Evolutionary conservation across 2,329 filamentous ascomycete genomes (phyloP).

Genomic region (Amauroascus niger): DNA sequence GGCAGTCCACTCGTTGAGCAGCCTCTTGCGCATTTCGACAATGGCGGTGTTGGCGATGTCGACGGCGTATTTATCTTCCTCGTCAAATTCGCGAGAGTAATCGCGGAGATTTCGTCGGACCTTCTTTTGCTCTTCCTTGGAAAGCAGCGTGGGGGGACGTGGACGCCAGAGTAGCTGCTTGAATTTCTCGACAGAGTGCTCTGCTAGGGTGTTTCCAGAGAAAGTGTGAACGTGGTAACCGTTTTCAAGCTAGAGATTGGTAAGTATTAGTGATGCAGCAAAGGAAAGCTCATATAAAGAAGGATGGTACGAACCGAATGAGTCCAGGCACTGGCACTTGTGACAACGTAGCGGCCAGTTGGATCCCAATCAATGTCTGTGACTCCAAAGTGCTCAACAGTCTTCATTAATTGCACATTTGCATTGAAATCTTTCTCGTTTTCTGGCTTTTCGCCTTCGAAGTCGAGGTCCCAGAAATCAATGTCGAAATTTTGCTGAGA

Average conservation of each 20-base stretch:
- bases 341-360: slow-evolving; percentile 86
- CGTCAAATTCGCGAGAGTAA: slow-evolving; percentile 89
- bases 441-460: slow-evolving; percentile 91
- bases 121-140: slow-evolving; percentile 93
- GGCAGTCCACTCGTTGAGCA: slow-evolving; percentile 78
- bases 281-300: not conserved
- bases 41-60: slow-evolving; percentile 90
- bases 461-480: slow-evolving; percentile 96
- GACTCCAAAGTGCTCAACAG: slow-evolving; percentile 89
- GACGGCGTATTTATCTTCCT: slow-evolving; percentile 86
- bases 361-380: slow-evolving; percentile 98
- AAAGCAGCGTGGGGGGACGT: slow-evolving; percentile 78
- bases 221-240: slow-evolving; percentile 98
- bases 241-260: slow-evolving; percentile 74
- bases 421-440: slow-evolving; percentile 87
- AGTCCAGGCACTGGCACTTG: slow-evolving; percentile 90
- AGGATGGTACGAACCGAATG: slow-evolving; percentile 60
- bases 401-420: slow-evolving; percentile 91
- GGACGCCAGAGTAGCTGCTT: slow-evolving; percentile 96
- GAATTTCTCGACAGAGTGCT: slow-evolving; percentile 92
- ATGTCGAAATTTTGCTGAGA: slow-evolving; percentile 91
- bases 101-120: slow-evolving; percentile 97
- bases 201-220: slow-evolving; percentile 75
- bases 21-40: slow-evolving; percentile 70
- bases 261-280: slow-evolving; percentile 8